Base-by-base conservation (phyloP, 2,329 filamentous ascomycete genomes). In the Aspergillus transmontanensis region DNA sequence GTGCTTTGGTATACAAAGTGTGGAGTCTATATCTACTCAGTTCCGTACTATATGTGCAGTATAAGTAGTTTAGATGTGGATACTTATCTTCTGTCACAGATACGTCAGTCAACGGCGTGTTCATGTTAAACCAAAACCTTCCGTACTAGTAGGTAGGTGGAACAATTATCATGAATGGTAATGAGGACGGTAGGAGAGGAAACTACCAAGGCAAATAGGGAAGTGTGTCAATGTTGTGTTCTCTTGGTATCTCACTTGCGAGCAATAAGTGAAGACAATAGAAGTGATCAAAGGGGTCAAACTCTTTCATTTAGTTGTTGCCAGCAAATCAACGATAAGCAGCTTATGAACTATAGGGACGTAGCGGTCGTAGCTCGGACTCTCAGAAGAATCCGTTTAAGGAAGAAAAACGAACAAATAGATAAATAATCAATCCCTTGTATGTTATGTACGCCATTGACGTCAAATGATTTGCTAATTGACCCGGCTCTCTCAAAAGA, bases 381-480 rank as follows among this genome's bases (percentile, higher is more conserved):
- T n/a, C 32, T 23, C 30, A 54, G 51, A 54, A 36, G n/a, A 66
- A 59, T 9, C 3, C 4, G 39, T 19, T 53, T 55, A 55, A 66
- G 36, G 34, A 53, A 65, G 59, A 48, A 58, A 69, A 58, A 67
- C 19, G 61, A 50, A 53, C 53, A 60, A 63, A 60, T 55, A 59
- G 39, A 19, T 41, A 41, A 4, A 61, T 23, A 61, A 53, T 45
- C 43, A 58, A 62, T 61, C 61, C 62, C 58, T 66, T 64, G 58
- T 62, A 69, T 63, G 60, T 51, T 69, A 68, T 69, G 59, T 69
- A 70, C 66, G 66, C 67, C 65, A 60, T 61, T 62, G 67, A 61
- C 54, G 48, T 65, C 59, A 65, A 59, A 67, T 54, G 55, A 53
- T 48, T 59, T 66, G 60, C 61, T 48, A 59, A 59, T 64, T 41